phyloP scores from a whole-genome alignment of 345 rosid species.

The Kernera saxatilis region DNA sequence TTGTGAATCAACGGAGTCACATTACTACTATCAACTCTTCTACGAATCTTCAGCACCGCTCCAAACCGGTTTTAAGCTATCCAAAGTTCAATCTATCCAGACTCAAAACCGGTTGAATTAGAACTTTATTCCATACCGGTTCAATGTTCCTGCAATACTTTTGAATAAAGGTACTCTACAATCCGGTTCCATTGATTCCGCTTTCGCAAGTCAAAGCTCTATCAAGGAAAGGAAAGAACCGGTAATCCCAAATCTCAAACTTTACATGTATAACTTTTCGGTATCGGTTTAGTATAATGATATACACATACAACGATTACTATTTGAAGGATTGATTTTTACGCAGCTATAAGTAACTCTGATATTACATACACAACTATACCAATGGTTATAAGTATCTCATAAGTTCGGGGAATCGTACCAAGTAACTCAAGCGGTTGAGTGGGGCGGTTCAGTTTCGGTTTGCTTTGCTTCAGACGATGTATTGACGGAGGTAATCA shows the following conservation, averaged over 20 bases:
- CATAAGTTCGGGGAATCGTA: background rate
- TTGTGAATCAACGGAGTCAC: constrained; percentile 20
- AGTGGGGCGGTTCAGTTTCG: background rate
- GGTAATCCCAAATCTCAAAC: background rate
- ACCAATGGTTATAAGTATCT: constrained; percentile 15
- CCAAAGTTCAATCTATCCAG: background rate
- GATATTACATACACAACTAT: constrained; percentile 22
- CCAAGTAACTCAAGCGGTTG: background rate
- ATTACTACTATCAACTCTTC: background rate
- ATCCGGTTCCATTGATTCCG: background rate
- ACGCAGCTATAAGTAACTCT: constrained; percentile 16
- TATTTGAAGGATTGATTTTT: background rate
- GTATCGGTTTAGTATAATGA: background rate
- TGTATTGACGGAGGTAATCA: constrained; percentile 70
- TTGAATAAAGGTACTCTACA: background rate
- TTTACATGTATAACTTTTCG: constrained; percentile 30
- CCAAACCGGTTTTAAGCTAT: constrained; percentile 5
- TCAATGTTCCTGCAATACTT: background rate
- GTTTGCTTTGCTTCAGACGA: constrained; percentile 39
- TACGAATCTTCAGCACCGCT: background rate
- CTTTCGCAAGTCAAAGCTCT: background rate
- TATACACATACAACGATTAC: constrained; percentile 16
- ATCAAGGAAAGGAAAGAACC: background rate
- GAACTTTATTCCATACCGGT: background rate
- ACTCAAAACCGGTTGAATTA: background rate